Evolutionary conservation across 2,329 filamentous ascomycete species (phyloP).

Genomic region (Biscogniauxia marginata): DNA sequence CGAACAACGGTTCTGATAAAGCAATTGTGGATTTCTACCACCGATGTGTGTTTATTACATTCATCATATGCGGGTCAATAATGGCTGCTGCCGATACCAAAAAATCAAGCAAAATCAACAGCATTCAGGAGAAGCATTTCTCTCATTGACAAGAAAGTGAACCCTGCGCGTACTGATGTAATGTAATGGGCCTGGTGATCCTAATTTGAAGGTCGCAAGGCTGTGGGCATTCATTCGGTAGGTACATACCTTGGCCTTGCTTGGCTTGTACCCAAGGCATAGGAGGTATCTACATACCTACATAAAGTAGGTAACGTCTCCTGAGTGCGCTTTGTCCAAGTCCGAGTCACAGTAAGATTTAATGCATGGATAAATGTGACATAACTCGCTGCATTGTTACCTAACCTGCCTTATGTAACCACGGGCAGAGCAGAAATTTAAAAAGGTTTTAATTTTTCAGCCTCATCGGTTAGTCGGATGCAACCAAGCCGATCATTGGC

Average conservation of each 20-base stretch:
- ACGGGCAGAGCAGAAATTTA: background rate
- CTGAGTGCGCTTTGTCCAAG: too few species aligned
- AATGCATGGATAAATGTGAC: background rate
- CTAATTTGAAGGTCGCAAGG: background rate
- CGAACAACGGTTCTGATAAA: background rate
- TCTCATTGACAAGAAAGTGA: background rate
- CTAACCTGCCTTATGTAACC: background rate
- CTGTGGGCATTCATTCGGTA: background rate
- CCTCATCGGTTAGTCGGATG: conserved; percentile 17
- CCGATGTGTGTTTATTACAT: conserved; percentile 11
- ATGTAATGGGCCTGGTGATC: background rate
- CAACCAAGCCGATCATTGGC: conserved; percentile 11
- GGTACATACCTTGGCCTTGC: background rate
- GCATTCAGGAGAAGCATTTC: conserved; percentile 2
- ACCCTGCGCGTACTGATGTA: background rate
- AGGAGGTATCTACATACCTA: too few species aligned
- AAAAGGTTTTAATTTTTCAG: conserved; percentile 6
- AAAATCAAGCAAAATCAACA: conserved; percentile 27
- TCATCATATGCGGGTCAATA: conserved; percentile 18
- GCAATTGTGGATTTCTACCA: conserved; percentile 1
- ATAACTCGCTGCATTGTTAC: too few species aligned
- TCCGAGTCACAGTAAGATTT: too few species aligned
- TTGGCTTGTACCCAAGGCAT: background rate
- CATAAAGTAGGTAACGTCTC: too few species aligned
- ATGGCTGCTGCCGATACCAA: conserved; percentile 22